These are phyloP conservation scores for Penicillium sp. DNA, from an alignment of 2,329 filamentous ascomycete species.

Conservation along the genomic window DNA sequence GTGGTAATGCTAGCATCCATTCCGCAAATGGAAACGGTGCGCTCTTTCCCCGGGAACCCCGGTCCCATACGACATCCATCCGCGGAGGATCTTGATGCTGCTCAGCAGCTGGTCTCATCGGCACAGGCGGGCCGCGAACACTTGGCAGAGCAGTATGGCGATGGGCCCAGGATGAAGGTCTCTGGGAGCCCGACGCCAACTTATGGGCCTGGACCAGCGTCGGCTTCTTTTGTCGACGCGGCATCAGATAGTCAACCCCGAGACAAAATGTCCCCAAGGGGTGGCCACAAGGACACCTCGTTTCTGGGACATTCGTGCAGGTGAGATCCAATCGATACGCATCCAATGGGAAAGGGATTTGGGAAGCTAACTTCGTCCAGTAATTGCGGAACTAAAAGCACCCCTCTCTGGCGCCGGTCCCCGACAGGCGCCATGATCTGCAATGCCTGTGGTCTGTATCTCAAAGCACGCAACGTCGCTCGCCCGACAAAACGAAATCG, in stretches of 20 bases:
- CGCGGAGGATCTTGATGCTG: conserved; percentile 48
- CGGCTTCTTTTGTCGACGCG: conserved; percentile 18
- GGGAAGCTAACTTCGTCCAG: conserved; percentile 48
- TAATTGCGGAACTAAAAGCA: conserved; percentile 92
- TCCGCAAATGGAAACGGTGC: conserved; percentile 39
- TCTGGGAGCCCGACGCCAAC: conserved; percentile 17
- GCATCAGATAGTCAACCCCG: conserved; percentile 13
- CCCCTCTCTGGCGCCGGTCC: conserved; percentile 89
- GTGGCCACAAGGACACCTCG: conserved; percentile 37
- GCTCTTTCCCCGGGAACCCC: conserved; percentile 31
- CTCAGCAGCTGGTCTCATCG: conserved; percentile 49
- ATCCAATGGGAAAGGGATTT: background rate
- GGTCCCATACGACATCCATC: conserved; percentile 44
- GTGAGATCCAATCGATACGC: conserved; percentile 25
- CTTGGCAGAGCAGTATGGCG: conserved; percentile 27
- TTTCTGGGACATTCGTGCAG: conserved; percentile 45
- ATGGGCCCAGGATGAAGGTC: conserved; percentile 17
- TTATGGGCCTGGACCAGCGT: conserved; percentile 17
- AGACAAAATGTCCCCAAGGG: conserved; percentile 35
- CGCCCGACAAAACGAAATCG: conserved; percentile 89
- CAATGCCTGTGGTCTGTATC: conserved; percentile 93
- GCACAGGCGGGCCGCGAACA: conserved; percentile 45
- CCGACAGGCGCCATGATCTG: conserved; percentile 93
- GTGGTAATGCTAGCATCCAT: conserved; percentile 39
- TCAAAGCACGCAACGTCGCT: conserved; percentile 87